phyloP scores from a whole-genome alignment of 306 rosid genomes.

The Glycine tomentella region DNA sequence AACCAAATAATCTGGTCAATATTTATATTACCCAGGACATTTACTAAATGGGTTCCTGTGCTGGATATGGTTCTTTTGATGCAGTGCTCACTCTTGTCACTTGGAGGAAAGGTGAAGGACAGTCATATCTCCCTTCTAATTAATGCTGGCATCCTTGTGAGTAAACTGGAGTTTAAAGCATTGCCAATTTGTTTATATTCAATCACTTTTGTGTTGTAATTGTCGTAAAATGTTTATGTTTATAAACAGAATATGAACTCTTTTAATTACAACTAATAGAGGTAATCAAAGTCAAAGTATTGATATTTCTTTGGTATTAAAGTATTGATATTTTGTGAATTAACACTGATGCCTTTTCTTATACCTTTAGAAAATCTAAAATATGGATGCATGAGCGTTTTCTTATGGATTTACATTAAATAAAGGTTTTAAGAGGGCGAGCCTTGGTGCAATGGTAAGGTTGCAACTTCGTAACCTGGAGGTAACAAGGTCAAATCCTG shows the following conservation, averaged over 20 bases:
- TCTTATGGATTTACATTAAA: too few species aligned
- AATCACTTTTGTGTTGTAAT: background rate
- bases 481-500: background rate
- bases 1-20: conserved; percentile 11
- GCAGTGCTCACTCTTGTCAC: conserved; percentile 84
- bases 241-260: conserved; percentile 19
- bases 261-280: background rate
- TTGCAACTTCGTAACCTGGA: background rate
- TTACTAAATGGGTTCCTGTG: conserved; percentile 33
- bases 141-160: conserved; percentile 85
- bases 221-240: background rate
- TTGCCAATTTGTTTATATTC: conserved; percentile 27
- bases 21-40: conserved; percentile 25
- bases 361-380: background rate
- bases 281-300: background rate
- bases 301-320: too few species aligned
- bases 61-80: conserved; percentile 36
- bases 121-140: conserved; percentile 81
- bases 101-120: conserved; percentile 91
- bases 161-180: conserved; percentile 46
- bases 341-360: background rate
- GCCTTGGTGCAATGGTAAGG: background rate
- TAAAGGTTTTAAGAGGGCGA: background rate
- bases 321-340: conserved; percentile 9
- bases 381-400: background rate